These are phyloP conservation scores for Alloascoidea hylecoeti DNA, from an alignment of 805 yeast species.

Conservation along the genomic window DNA sequence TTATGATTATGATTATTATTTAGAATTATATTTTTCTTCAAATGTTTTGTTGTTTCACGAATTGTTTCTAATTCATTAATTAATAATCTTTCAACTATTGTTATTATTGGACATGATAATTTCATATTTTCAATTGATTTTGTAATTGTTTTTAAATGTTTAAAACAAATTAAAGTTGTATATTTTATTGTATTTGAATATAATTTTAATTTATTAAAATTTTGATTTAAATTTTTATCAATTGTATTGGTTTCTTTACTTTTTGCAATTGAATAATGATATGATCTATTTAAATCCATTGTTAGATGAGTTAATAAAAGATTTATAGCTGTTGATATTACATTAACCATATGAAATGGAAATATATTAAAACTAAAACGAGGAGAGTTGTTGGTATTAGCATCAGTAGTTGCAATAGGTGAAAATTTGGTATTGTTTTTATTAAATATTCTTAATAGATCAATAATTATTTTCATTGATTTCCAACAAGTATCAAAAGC, in stretches of 20 bases:
- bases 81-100: background rate
- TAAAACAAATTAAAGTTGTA: background rate
- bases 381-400: background rate
- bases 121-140: background rate
- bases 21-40: background rate
- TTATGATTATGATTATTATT: too few species aligned
- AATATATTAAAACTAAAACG: background rate
- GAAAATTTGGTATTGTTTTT: background rate
- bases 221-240: background rate
- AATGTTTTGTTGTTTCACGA: background rate
- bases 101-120: background rate
- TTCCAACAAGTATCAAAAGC: constrained; percentile 1
- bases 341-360: constrained; percentile 1
- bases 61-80: background rate
- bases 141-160: background rate
- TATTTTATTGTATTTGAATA: background rate
- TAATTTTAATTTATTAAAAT: background rate
- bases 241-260: background rate
- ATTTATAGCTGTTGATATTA: background rate
- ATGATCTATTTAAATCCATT: background rate
- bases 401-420: background rate
- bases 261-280: too few species aligned
- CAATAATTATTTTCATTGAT: background rate
- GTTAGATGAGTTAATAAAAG: background rate
- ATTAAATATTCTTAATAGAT: background rate